Evolutionary conservation across 108 stramenopile genomes (phyloP).

Genomic region (Thalassiosira profunda): DNA sequence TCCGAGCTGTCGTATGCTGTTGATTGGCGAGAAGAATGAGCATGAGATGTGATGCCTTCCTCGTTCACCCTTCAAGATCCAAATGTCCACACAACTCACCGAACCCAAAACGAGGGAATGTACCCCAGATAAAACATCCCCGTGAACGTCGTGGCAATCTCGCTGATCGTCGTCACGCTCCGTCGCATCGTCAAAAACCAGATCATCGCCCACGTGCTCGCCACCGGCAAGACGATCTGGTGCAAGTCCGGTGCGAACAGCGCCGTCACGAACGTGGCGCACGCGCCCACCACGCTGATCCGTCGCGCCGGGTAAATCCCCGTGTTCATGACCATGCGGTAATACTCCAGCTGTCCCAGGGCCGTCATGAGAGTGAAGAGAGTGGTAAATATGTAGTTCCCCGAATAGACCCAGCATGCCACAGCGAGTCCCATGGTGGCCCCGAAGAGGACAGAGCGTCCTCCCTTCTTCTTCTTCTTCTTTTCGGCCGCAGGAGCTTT

Average conservation of each 20-base stretch:
- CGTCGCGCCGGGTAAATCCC: slow-evolving; percentile 94
- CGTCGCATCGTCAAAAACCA: slow-evolving; percentile 92
- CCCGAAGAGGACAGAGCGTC: slow-evolving; percentile 82
- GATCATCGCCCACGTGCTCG: slow-evolving; percentile 85
- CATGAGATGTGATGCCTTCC: too few relatives aligned
- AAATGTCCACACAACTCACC: too few relatives aligned
- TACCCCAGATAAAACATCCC: slow-evolving; percentile 98
- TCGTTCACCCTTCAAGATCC: too few relatives aligned
- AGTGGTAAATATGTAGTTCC: slow-evolving; percentile 91
- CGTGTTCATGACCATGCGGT: slow-evolving; percentile 94
- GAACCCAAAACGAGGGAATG: slow-evolving; percentile 95
- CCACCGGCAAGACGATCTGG: slow-evolving; percentile 81
- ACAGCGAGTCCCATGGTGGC: slow-evolving; percentile 86
- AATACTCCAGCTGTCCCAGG: slow-evolving; percentile 95
- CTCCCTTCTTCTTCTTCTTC: slow-evolving; percentile 37
- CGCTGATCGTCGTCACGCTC: slow-evolving; percentile 78
- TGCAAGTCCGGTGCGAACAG: slow-evolving; percentile 82
- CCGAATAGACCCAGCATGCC: slow-evolving; percentile 94
- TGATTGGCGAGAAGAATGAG: not conserved
- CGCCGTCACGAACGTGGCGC: slow-evolving; percentile 89
- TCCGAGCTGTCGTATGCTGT: slow-evolving; percentile 67
- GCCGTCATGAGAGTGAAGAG: slow-evolving; percentile 92
- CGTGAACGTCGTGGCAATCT: slow-evolving; percentile 96
- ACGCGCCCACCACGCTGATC: slow-evolving; percentile 87
- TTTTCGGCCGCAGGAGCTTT: not conserved